Evolutionary conservation across 2,329 filamentous ascomycete species (phyloP).

Genomic region (Diaporthe australafricana): DNA sequence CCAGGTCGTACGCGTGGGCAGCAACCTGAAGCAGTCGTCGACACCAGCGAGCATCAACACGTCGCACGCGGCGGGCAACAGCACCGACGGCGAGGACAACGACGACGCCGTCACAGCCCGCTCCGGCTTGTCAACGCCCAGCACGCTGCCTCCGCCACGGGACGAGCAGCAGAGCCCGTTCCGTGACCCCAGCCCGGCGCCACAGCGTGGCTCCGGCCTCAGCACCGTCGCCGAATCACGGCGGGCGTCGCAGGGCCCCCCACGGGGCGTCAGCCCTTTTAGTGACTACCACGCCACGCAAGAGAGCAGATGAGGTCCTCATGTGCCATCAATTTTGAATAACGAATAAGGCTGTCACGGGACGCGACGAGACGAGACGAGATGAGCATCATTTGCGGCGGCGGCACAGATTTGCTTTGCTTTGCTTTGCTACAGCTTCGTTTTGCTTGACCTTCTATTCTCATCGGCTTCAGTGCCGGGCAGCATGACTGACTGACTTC

Average conservation of each 20-base stretch:
- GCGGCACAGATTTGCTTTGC: constrained; percentile 8
- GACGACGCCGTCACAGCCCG: constrained; percentile 23
- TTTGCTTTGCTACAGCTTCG: constrained; percentile 9
- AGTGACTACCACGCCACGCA: constrained; percentile 68
- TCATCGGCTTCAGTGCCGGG: not conserved
- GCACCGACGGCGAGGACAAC: constrained; percentile 41
- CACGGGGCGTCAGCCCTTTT: constrained; percentile 61
- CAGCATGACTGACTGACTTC: not conserved
- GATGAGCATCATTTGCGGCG: not conserved
- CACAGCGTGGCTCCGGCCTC: constrained; percentile 59
- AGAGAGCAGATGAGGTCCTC: constrained; percentile 50
- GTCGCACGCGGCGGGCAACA: constrained; percentile 40
- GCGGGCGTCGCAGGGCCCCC: constrained; percentile 50
- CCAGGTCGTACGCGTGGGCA: constrained; percentile 69
- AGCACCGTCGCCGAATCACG: constrained; percentile 65
- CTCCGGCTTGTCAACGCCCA: constrained; percentile 52
- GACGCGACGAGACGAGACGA: not conserved
- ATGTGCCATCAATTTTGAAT: not conserved
- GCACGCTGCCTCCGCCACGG: constrained; percentile 59
- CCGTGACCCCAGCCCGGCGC: constrained; percentile 68
- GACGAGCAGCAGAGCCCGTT: constrained; percentile 70
- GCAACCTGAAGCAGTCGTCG: constrained; percentile 59
- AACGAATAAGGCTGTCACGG: not conserved
- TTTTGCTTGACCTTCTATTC: not conserved
- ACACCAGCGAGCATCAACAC: not conserved